These are phyloP conservation scores for Ilex aquifolium DNA, from an alignment of 257 asterid species.

Conservation along the genomic window DNA sequence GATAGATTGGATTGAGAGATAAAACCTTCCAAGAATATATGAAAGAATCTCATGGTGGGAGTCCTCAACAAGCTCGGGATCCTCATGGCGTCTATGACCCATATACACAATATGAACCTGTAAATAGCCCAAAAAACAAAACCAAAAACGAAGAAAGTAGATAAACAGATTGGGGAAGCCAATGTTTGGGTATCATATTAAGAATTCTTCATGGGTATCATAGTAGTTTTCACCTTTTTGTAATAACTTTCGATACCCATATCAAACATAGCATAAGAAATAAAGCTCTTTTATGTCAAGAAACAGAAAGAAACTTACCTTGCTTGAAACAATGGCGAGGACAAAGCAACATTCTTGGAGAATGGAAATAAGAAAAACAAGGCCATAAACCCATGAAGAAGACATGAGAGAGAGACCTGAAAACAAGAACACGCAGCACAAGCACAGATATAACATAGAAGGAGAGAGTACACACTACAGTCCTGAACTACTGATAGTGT, in stretches of 20 bases:
- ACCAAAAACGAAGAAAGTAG: neutral
- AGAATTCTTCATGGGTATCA: too few relatives aligned
- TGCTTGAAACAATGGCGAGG: slow-evolving; percentile 17
- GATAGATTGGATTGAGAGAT: neutral
- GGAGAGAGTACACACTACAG: too few relatives aligned
- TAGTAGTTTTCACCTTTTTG: neutral
- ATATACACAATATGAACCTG: slow-evolving; percentile 35
- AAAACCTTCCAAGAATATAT: slow-evolving; percentile 29
- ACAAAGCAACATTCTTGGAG: slow-evolving; percentile 10
- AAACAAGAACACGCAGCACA: too few relatives aligned
- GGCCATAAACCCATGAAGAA: slow-evolving; percentile 14
- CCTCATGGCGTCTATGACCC: slow-evolving; percentile 23
- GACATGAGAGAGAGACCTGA: slow-evolving; percentile 8
- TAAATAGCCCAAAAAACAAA: neutral
- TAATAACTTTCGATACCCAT: neutral
- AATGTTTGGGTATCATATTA: too few relatives aligned
- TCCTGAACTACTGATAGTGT: too few relatives aligned
- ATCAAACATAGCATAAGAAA: neutral
- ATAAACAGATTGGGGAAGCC: too few relatives aligned
- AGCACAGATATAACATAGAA: too few relatives aligned
- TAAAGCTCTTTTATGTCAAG: neutral
- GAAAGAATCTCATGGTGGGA: slow-evolving; percentile 28
- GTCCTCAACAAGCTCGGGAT: slow-evolving; percentile 17
- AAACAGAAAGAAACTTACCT: slow-evolving; percentile 17
- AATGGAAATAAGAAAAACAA: slow-evolving; percentile 11